Evolutionary conservation across 805 yeast genomes (phyloP), one percentile per base, ranked within the genome.

Genomic region (Phaffomyces thermotolerans): DNA sequence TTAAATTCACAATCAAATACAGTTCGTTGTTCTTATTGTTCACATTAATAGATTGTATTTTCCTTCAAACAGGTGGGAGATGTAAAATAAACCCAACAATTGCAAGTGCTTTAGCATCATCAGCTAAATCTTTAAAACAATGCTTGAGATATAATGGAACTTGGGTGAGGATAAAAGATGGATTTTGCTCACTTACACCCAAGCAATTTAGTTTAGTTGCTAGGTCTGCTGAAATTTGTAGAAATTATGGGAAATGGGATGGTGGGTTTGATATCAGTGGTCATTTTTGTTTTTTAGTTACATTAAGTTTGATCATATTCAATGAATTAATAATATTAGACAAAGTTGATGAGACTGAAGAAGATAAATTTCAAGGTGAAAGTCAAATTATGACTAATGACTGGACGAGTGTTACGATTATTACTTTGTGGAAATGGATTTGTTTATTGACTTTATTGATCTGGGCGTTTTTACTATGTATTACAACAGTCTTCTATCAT

Each of bases 401-500:
- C 17, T 50, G 52, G 48, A 24, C 41, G 4, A 29, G 34, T 7
- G 8, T 54, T 22, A 50, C 33, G n/a, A 15, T 41, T 2, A 14
- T 45, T 3, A 46, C 43, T 24, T 14, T 41, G 7, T 27, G 50
- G 31, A 50, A 51, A 40, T 51, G 54, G 53, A 8, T 43, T 2
- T 40, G 46, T 4, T 7, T 56, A 1, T 12, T 41, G 8, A 49
- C 56, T 1, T 15, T 69, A 15, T n/a, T 43, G 3, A 46, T 60
- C 3, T 87, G 91, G 81, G 78, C 83, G 78, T 38, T 49, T 15
- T 42, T 68, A 33, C 66, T 89, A 29, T 63, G 81, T 17, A 77
- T 87, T 71, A 91, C 98, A 1, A 75, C 89, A 39, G 67, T 82
- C 13, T 85, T 86, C 60, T 91, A 89, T 69, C 98, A 91, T 63